phyloP scores from a whole-genome alignment of 1,139 yeast genomes.

The Blastobotrys elegans region DNA sequence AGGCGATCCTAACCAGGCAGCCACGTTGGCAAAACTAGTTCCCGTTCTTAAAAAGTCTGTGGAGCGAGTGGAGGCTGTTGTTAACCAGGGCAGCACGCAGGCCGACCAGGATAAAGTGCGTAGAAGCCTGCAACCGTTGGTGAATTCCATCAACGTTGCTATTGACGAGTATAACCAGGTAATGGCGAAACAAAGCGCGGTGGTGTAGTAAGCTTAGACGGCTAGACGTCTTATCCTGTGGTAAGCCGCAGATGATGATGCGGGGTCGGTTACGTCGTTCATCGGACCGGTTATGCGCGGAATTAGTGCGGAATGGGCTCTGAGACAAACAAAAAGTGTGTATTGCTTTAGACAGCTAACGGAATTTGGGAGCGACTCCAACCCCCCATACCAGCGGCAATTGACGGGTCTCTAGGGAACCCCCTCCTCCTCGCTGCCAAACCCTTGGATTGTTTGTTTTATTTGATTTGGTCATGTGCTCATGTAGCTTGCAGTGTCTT shows the following conservation, averaged over 20 bases:
- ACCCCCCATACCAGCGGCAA: too few species aligned
- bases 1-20: constrained; percentile 50
- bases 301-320: neutral
- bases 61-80: constrained; percentile 41
- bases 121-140: constrained; percentile 37
- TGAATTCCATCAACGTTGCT: constrained; percentile 38
- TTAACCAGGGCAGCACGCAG: constrained; percentile 26
- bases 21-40: constrained; percentile 43
- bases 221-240: too few species aligned
- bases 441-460: too few species aligned
- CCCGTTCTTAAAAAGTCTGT: constrained; percentile 45
- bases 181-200: constrained; percentile 9
- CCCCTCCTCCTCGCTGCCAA: too few species aligned
- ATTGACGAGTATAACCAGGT: constrained; percentile 36
- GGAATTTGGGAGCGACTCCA: too few species aligned
- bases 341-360: too few species aligned
- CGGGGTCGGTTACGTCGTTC: too few species aligned
- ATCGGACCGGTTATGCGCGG: neutral
- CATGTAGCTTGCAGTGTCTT: too few species aligned
- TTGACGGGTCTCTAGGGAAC: too few species aligned
- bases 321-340: too few species aligned
- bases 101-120: constrained; percentile 27
- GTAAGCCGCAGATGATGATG: too few species aligned
- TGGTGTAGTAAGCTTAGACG: neutral
- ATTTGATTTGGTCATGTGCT: too few species aligned